phyloP scores from a whole-genome alignment of 768 basidiomycete genomes.

The Amanita inopinata region DNA sequence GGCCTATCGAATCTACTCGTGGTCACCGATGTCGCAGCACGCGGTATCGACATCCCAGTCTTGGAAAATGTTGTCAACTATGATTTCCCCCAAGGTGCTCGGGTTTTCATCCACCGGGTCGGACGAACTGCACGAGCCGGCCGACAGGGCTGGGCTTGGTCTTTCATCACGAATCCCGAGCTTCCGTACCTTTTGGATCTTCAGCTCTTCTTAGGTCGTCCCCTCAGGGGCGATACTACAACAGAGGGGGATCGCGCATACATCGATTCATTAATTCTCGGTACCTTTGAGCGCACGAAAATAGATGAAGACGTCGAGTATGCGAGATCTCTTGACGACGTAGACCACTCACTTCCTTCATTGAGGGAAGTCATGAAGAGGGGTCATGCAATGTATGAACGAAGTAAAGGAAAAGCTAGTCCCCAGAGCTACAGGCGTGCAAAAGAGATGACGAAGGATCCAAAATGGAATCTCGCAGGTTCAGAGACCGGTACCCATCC shows the following conservation, averaged over 20 bases:
- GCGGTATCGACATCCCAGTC: constrained; percentile 95
- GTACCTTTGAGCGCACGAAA: constrained; percentile 68
- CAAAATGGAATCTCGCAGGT: constrained; percentile 61
- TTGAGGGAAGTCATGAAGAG: constrained; percentile 78
- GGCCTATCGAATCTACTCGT: constrained; percentile 78
- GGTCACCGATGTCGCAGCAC: constrained; percentile 96
- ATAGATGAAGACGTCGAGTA: constrained; percentile 84
- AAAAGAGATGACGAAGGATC: constrained; percentile 73
- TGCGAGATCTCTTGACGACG: constrained; percentile 52
- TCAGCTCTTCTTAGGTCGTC: constrained; percentile 83
- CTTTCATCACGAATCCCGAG: constrained; percentile 78
- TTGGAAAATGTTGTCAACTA: constrained; percentile 97
- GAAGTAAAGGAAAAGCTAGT: constrained; percentile 86
- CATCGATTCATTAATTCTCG: constrained; percentile 67
- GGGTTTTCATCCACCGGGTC: constrained; percentile 94
- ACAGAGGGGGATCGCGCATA: constrained; percentile 51
- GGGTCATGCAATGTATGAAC: constrained; percentile 90
- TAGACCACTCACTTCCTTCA: constrained; percentile 52
- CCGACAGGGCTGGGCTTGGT: constrained; percentile 93
- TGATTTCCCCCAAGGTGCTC: constrained; percentile 90
- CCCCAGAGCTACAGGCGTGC: constrained; percentile 79
- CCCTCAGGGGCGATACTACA: constrained; percentile 46
- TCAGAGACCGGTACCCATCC: constrained; percentile 64
- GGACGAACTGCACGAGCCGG: constrained; percentile 96
- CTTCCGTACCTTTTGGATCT: constrained; percentile 88